Base-by-base conservation (phyloP, 2,329 filamentous ascomycete species). In the Huntiella omanensis region DNA sequence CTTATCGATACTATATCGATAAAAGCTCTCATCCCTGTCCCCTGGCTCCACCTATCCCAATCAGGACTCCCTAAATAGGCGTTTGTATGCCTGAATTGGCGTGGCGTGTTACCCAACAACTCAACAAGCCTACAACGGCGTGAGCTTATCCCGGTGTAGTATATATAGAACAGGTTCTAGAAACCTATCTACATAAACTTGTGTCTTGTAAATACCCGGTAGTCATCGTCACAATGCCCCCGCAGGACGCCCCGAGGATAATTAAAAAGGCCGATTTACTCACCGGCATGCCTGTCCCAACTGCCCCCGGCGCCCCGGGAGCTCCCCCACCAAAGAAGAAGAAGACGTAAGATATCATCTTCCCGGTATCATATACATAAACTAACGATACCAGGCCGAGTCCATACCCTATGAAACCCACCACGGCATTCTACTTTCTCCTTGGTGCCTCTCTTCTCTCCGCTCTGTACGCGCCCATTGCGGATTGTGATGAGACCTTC, bases 401-500 rank as follows among this genome's bases (percentile, higher is more conserved):
- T 40, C 51, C 51, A 47, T 52, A 54, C 58, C 70, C 70, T 51
- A 67, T 91, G 50, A 70, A 80, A 54, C 74, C 84, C 47, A 81
- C 83, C 53, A 70, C 75, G 40, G 81, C 81, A 10, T 92, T 95
- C 59, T 91, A 82, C 57, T 62, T 84, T 52, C 91, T 92, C 59
- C 66, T 92, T 40, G 65, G 68, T 28, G 78, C 81, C 53, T 85
- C 85, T 57, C 53, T 81, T 13, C 55, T 88, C 16, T 83, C 88
- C 5, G 91, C 88, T 8, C 57, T 81, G 32, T 88, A 80, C 59
- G 79, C 86, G 2, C 91, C 91, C 0, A 94, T 98, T 53, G 87
- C 95, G 60, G 91, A 98, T 62, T 98, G 91, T 59, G 91, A 98
- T 56, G 91, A 98, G 66, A 88, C 88, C 8, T 98, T 93, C 71